Evolutionary conservation across 2,329 filamentous ascomycete species (phyloP).

Genomic region (Penicillium brasilianum): DNA sequence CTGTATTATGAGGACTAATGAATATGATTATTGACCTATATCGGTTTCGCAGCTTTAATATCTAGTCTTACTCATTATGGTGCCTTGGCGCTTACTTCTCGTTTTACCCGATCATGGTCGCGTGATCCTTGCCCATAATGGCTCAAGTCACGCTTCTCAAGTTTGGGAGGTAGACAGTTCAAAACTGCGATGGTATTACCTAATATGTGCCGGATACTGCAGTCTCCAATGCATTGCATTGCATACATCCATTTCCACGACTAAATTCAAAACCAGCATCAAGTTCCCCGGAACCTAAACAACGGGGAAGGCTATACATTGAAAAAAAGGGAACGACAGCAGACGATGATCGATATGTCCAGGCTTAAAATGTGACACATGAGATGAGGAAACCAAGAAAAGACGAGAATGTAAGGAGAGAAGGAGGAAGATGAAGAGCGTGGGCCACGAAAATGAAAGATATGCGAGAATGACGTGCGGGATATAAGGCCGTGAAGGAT

Average conservation of each 20-base stretch:
- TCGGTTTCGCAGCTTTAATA: not conserved
- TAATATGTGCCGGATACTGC: slow-evolving; percentile 16
- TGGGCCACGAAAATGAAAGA: slow-evolving; percentile 26
- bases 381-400: slow-evolving; percentile 9
- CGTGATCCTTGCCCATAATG: not conserved
- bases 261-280: slow-evolving; percentile 15
- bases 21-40: not conserved
- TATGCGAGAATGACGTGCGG: slow-evolving; percentile 12
- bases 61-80: not conserved
- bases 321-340: slow-evolving; percentile 20
- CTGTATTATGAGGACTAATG: slow-evolving; percentile 21
- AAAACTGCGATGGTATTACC: slow-evolving; percentile 23
- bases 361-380: slow-evolving; percentile 24
- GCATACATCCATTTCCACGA: slow-evolving; percentile 17
- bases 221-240: slow-evolving; percentile 22
- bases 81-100: not conserved
- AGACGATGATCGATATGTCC: slow-evolving; percentile 25
- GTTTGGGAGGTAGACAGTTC: not conserved
- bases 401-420: slow-evolving; percentile 10
- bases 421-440: slow-evolving; percentile 12
- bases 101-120: not conserved
- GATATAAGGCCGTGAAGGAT: slow-evolving; percentile 31
- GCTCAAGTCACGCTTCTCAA: not conserved
- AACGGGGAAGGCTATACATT: slow-evolving; percentile 6
- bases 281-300: slow-evolving; percentile 10